These are phyloP conservation scores for Dioscorea zingiberensis DNA, from an alignment of 106 monocot species.

Conservation along the genomic window DNA sequence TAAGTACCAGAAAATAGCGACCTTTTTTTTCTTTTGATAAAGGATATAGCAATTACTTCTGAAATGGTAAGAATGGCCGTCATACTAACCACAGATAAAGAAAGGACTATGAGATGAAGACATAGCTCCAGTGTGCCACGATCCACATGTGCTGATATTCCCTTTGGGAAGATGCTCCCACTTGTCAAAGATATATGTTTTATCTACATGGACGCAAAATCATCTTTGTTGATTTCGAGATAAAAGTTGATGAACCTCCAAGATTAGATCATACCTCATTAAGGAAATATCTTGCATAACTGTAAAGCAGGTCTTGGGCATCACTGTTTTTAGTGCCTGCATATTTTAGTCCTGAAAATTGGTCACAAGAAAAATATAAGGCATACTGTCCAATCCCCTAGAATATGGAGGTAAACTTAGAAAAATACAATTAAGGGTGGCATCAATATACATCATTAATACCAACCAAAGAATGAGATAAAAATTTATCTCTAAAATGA, in stretches of 20 bases:
- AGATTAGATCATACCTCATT: slow-evolving; percentile 58
- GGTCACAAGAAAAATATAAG: not conserved
- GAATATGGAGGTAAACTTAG: too few species aligned
- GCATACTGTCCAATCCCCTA: not conserved
- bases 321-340: slow-evolving; percentile 87
- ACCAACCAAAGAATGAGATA: too few species aligned
- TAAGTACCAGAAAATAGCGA: too few species aligned
- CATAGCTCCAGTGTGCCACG: slow-evolving; percentile 80
- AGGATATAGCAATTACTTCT: too few species aligned
- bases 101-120: slow-evolving; percentile 84
- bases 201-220: slow-evolving; percentile 70
- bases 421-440: too few species aligned
- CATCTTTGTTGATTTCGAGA: not conserved
- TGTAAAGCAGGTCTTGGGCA: slow-evolving; percentile 84
- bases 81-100: slow-evolving; percentile 80
- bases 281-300: slow-evolving; percentile 73
- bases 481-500: too few species aligned
- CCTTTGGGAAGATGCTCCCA: slow-evolving; percentile 47
- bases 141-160: slow-evolving; percentile 66
- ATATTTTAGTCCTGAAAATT: slow-evolving; percentile 66
- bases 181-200: slow-evolving; percentile 50
- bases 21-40: too few species aligned
- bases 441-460: too few species aligned
- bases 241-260: not conserved
- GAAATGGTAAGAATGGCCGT: not conserved